Evolutionary conservation across 768 basidiomycete species (phyloP), one percentile per base, ranked within the genome.

Genomic region (Erythrobasidium yunnanense): DNA sequence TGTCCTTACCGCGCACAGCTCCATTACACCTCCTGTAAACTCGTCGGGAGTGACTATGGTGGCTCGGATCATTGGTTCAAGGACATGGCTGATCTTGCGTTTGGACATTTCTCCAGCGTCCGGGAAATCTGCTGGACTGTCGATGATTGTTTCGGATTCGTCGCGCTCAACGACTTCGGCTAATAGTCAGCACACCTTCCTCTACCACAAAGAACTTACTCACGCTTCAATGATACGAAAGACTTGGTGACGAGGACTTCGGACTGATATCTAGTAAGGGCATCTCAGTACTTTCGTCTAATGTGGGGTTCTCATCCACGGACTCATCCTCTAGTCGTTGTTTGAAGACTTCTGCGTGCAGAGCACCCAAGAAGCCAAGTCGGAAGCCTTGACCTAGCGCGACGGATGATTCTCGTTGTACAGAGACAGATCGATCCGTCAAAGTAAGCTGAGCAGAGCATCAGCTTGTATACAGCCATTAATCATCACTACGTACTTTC

Each of bases 311-410:
- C 5, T 23, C 3, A 3, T 23, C 18, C 13, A 90, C 85, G 71
- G 95, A 90, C 75, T 99, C 95, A 71, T 99, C 95, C 76, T 97
- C 95, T 2, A 99, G 79, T 15, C 95, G 83, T 74, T 99, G 95
- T 22, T 91, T 85, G 76, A 90, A 90, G 38, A 92, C 87, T 71
- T 93, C 88, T 88, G 97, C 91, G 74, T 99, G 95, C 66, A 99
- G 77, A 4, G 90, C 89, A 0, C 95, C 95, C 8, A 96, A 81
- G 76, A 97, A 99, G 0, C 95, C 95, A 4, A 99, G 82, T 47
- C 95, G 83, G 74, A 86, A 90, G 6, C 95, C 95, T 78, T 95
- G 92, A 0, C 93, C 92, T 8, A 99, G 81, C 8, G 95, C 95
- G 4, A 87, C 83, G 0, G 93, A 97, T 0, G 88, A 87, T 76